Percentiles rank a stretch among this genome's conserved stretches.
phyloP scores from a whole-genome alignment of 2,329 filamentous ascomycete genomes.

The Fusarium haematococcum region DNA sequence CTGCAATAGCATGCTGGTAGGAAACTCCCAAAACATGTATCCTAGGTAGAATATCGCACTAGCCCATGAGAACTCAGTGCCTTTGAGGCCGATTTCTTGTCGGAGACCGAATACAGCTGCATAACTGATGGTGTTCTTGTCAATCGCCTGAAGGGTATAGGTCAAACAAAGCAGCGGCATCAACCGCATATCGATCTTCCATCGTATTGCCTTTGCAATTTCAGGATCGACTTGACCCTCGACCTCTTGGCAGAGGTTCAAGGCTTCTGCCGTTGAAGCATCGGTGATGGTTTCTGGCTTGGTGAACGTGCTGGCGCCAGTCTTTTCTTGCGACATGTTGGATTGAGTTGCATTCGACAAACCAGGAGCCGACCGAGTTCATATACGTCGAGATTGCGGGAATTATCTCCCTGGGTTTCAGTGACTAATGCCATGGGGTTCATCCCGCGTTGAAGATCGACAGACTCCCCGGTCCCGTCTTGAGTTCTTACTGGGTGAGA shows the following conservation, averaged over 20 bases:
- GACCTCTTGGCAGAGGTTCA: slow-evolving; percentile 13
- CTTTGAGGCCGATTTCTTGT: slow-evolving; percentile 50
- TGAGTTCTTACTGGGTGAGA: neutral
- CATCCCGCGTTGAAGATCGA: neutral
- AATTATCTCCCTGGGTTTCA: neutral
- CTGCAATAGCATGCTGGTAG: slow-evolving; percentile 45
- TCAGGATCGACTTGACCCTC: slow-evolving; percentile 5
- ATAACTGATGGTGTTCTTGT: slow-evolving; percentile 46
- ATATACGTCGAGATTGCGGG: neutral
- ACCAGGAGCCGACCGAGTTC: neutral
- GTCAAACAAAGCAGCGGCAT: slow-evolving; percentile 42
- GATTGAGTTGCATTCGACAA: neutral
- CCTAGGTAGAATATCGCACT: slow-evolving; percentile 56
- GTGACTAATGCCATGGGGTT: neutral
- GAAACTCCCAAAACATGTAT: slow-evolving; percentile 52
- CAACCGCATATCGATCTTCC: slow-evolving; percentile 38
- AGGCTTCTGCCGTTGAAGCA: slow-evolving; percentile 11
- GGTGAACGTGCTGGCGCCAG: neutral
- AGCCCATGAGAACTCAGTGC: slow-evolving; percentile 54
- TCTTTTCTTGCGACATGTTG: slow-evolving; percentile 8
- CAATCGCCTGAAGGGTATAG: slow-evolving; percentile 38
- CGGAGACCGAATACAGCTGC: slow-evolving; percentile 55
- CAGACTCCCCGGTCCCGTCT: neutral
- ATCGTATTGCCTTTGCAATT: slow-evolving; percentile 2
- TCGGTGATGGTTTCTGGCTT: slow-evolving; percentile 8